Evolutionary conservation across 2,329 filamentous ascomycete species (phyloP), one percentile per base, ranked within the genome.

Genomic region (Diaporthe citrichinensis): DNA sequence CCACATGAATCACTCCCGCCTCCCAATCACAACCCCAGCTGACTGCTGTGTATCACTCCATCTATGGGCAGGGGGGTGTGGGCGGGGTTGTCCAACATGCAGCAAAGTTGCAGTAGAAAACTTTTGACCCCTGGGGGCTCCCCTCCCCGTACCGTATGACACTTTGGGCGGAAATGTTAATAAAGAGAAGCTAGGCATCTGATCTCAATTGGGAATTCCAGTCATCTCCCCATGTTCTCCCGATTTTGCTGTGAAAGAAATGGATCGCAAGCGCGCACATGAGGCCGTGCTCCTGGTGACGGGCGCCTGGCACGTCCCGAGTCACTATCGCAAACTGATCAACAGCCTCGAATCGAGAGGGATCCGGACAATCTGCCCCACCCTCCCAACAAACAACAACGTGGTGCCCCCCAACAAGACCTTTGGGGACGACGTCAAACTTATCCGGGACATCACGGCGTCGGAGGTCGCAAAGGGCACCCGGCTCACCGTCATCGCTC

Each of bases 331-430:
- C 23, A 76, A 74, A 25, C 68, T 78, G 53, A 41, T 61, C 10
- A 39, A 72, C 41, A 31, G 20, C 9, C 74, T 79, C 25, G 67
- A 78, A 49, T 44, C 71, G 28, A 71, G 59, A 34, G 75, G 75
- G 14, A 49, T 78, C 23, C 59, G 78, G 36, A 69, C 67, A 9
- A 76, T 79, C 44, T 77, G 76, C 71, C 69, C 72, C 39, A 49
- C 59, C n/a, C 74, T 78, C 39, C 78, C 78, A 14, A 78, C 77
- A 7, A 78, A 77, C 61, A 78, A 78, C 69, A 75, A 76, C 41
- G 71, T 49, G 20, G 31, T 73, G n/a, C 78, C 78, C 4, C 78
- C 78, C n/a, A 77, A 77, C 74, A 76, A 74, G 53, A 76, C 74
- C 9, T 59, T 78, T 17, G 41, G 46, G 20, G 78, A 78, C 72